Evolutionary conservation across 148 eudicot genomes (phyloP), one percentile per base, ranked within the genome.

Genomic region (Gaultheria prostrata): DNA sequence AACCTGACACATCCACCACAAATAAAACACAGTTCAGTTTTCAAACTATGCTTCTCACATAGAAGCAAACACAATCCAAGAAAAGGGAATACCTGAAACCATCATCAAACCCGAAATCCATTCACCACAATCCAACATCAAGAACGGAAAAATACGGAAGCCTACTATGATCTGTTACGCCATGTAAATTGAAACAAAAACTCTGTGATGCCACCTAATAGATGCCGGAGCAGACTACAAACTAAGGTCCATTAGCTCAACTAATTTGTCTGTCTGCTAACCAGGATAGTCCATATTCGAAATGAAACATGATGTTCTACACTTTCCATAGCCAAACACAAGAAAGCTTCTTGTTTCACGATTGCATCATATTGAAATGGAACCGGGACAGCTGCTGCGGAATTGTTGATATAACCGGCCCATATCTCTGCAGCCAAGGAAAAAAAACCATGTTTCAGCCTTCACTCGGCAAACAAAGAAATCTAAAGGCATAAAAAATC

Each of bases 381-480:
- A 97, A 91, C 88, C 99, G 89, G 5, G 99, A 97, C 78, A 94
- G 89, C 88, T 97, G 99, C 88, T 97, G 99, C 1, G 99, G 99
- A 54, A 97, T 97, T 75, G 95, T 94, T 17, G 99, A 97, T 85
- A 97, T 94, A 28, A 97, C 97, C 17, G 98, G 98, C 72, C 99
- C 98, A 85, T 97, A 97, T 90, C 98, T 93, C 99, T 97, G 99
- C 83, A 63, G 76, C 24, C 77, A 84, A 13, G 32, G 4, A 80
- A 39, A 13, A 50, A 33, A 46, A n/a, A 67, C 8, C 18, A 26
- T 67, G 49, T 18, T 32, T 30, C 72, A 67, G 72, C 20, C 72
- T 67, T 67, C 72, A 67, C 35, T 67, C 15, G 28, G 72, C 72
- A 67, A 28, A 24, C 72, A 67, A 67, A 13, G 39, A 67, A 11